Evolutionary conservation across 2,329 filamentous ascomycete genomes (phyloP).

Genomic region (Endoconidiophora laricicola): DNA sequence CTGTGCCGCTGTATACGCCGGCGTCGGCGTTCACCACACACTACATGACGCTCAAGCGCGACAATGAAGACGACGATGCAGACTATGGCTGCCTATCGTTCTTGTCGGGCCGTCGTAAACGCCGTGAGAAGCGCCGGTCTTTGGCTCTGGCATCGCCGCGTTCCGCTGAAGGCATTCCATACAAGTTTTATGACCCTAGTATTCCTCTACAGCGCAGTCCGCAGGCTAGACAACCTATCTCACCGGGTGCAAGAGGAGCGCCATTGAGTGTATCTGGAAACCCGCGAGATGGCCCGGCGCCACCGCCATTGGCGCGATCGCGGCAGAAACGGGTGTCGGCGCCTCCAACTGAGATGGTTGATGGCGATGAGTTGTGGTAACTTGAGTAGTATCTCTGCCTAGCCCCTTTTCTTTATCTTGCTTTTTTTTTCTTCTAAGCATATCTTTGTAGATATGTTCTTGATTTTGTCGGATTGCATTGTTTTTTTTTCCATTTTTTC

Average conservation of each 20-base stretch:
- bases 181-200: conserved; percentile 9
- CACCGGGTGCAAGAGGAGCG: not conserved
- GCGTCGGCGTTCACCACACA: not conserved
- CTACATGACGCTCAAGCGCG: not conserved
- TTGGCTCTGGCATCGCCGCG: conserved; percentile 4
- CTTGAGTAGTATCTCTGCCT: not conserved
- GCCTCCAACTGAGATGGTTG: conserved; percentile 10
- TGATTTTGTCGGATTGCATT: too few relatives aligned
- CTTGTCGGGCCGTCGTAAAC: not conserved
- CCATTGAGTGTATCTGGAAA: conserved; percentile 6
- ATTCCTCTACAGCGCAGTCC: not conserved
- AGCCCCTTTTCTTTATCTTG: not conserved
- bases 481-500: too few relatives aligned
- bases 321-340: conserved; percentile 1
- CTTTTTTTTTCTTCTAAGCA: conserved; percentile 3
- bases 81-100: not conserved
- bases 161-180: conserved; percentile 7
- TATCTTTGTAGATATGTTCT: not conserved
- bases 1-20: too few relatives aligned
- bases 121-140: conserved; percentile 13
- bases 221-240: not conserved
- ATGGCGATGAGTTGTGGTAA: conserved; percentile 13
- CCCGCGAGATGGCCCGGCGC: conserved; percentile 7
- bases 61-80: conserved; percentile 1
- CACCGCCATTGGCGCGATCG: not conserved